Conservation (phyloP, 2,329 filamentous ascomycete species). For the Fusarium nelsonii region DNA sequence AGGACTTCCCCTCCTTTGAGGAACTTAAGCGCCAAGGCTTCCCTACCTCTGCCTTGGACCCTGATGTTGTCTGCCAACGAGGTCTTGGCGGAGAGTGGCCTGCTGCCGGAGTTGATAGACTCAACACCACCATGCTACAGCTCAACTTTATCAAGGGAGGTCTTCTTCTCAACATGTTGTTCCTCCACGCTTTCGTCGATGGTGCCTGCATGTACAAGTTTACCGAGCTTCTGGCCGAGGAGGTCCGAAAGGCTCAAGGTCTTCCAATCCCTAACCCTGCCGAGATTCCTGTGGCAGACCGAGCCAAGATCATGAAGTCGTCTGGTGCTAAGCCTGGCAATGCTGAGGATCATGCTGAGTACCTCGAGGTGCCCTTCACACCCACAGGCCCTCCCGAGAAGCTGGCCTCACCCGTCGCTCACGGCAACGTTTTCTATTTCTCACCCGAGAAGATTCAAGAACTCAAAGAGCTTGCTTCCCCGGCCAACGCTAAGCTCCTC, state of each 20-base stretch:
- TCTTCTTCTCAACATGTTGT: slow-evolving; percentile 10
- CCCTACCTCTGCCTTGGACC: slow-evolving; percentile 4
- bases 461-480: neutral
- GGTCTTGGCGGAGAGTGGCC: slow-evolving; percentile 23
- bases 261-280: neutral
- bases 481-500: neutral
- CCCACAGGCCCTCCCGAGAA: slow-evolving; percentile 13
- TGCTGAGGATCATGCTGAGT: slow-evolving; percentile 11
- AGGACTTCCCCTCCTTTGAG: slow-evolving; percentile 13
- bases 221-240: slow-evolving; percentile 14
- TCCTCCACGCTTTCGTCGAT: slow-evolving; percentile 6
- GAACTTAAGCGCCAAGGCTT: slow-evolving; percentile 13
- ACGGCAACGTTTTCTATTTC: slow-evolving; percentile 23
- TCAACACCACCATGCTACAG: slow-evolving; percentile 19
- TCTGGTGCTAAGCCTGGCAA: slow-evolving; percentile 10
- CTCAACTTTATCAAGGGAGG: slow-evolving; percentile 15
- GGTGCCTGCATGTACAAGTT: slow-evolving; percentile 17
- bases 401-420: slow-evolving; percentile 5
- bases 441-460: slow-evolving; percentile 7
- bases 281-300: slow-evolving; percentile 1
- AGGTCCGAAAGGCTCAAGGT: slow-evolving; percentile 15
- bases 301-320: slow-evolving; percentile 8
- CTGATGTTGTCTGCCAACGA: slow-evolving; percentile 19
- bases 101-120: slow-evolving; percentile 2
- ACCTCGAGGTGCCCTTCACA: slow-evolving; percentile 17